Evolutionary conservation across 805 yeast genomes (phyloP), one percentile per base, ranked within the genome.

Genomic region (Kuraishia hungarica): DNA sequence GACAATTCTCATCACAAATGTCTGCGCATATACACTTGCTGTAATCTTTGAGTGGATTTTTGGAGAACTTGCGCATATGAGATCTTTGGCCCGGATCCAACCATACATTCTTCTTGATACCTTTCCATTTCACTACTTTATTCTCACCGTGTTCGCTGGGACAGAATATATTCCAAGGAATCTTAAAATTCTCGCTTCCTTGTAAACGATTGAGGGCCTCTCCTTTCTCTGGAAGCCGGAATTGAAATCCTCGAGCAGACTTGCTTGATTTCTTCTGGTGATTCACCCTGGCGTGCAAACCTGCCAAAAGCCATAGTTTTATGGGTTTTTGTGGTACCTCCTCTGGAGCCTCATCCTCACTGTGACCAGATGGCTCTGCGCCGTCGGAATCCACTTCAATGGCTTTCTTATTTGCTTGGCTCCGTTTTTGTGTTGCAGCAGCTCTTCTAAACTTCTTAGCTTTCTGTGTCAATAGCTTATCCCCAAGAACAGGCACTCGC

Each of bases 161-260:
- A 56, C 71, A 65, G 55, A 64, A 72, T 2, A 72, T 59, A 48
- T 64, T 61, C 60, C 61, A 72, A 2, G 76, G 76, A 22, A 72
- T 47, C 49, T 60, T 61, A 56, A 68, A 72, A 56, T 57, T 59
- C 53, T 56, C 56, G 49, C 51, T 55, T 56, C 39, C 23, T 39
- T 59, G 61, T n/a, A 63, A 26, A 10, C 52, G 46, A 6, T 53
- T 50, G 5, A 63, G 54, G 1, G 62, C 63, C 3, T 54, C 60
- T 10, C 64, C 63, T 19, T 26, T 53, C 51, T 57, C 56, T 1
- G 68, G 68, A 10, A 64, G 53, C 2, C 59, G 55, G 53, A 64
- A 55, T 24, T 58, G 52, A 35, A 62, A 62, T 2, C 43, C 48
- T 8, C 43, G 22, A 4, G 39, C 52, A 28, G 46, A 55, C 11